These are phyloP conservation scores for Nidularia sp. DNA, from an alignment of 768 basidiomycete species.

Conservation along the genomic window DNA sequence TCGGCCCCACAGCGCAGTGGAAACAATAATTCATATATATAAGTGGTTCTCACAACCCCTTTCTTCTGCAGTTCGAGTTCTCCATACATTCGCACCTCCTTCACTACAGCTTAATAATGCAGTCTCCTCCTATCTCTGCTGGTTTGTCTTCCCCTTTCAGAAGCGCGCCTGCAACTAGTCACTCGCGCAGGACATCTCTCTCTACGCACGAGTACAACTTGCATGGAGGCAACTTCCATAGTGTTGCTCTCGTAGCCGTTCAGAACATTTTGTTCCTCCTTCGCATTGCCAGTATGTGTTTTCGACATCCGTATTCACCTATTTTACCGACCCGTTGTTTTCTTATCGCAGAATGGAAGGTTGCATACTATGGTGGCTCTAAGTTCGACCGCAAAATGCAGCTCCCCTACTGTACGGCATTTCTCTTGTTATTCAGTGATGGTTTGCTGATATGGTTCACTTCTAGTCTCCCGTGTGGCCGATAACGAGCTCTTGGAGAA, in stretches of 20 bases:
- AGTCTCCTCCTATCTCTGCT: background rate
- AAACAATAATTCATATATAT: too few relatives aligned
- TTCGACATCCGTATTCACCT: background rate
- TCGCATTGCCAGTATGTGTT: background rate
- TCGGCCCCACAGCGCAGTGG: too few relatives aligned
- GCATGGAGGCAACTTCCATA: background rate
- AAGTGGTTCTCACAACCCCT: too few relatives aligned
- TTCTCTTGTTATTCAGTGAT: background rate
- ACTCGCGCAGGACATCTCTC: background rate
- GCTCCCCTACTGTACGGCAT: background rate
- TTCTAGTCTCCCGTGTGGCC: background rate
- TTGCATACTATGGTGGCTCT: background rate
- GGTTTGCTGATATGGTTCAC: background rate
- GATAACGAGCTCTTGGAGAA: background rate
- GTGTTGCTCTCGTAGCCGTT: background rate
- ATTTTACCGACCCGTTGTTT: background rate
- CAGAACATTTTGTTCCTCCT: background rate
- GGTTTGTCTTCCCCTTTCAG: background rate
- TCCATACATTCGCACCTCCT: too few relatives aligned
- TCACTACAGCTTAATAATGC: background rate
- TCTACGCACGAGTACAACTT: background rate
- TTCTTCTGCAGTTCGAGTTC: too few relatives aligned
- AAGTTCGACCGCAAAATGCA: background rate
- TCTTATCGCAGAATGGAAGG: background rate
- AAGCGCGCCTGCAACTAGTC: background rate